Conservation (phyloP, 1,139 yeast genomes). For the Geotrichum australiense region DNA sequence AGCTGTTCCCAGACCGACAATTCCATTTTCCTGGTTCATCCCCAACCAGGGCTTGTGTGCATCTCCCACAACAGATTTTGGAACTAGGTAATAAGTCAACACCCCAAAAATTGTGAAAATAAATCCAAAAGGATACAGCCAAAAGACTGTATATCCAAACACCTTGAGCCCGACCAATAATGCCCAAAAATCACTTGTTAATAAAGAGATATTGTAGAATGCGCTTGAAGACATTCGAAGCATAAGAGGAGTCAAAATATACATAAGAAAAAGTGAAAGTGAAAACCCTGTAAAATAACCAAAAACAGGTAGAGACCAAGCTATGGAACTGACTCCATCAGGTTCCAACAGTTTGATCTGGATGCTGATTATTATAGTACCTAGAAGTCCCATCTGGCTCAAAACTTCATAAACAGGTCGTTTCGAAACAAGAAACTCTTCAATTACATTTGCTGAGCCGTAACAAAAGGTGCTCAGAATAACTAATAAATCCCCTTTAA, state of each 20-base stretch:
- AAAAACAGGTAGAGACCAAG: conserved; percentile 37
- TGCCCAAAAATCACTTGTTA: conserved; percentile 43
- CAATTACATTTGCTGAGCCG: conserved; percentile 40
- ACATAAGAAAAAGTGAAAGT: conserved; percentile 35
- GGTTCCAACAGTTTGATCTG: conserved; percentile 41
- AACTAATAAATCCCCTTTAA: conserved; percentile 41
- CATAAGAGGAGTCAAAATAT: conserved; percentile 38
- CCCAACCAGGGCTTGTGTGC: conserved; percentile 43
- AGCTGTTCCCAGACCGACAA: conserved; percentile 40
- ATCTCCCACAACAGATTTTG: conserved; percentile 35
- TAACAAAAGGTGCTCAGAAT: conserved; percentile 40
- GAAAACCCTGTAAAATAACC: conserved; percentile 42
- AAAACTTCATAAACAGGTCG: conserved; percentile 40
- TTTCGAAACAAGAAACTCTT: conserved; percentile 41
- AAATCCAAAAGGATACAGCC: conserved; percentile 43
- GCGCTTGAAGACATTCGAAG: conserved; percentile 43
- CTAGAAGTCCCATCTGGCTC: conserved; percentile 40
- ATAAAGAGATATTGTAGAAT: conserved; percentile 39
- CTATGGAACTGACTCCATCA: conserved; percentile 32
- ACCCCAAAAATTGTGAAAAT: conserved; percentile 39
- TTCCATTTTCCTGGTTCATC: conserved; percentile 35
- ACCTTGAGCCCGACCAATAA: conserved; percentile 38
- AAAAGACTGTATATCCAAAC: conserved; percentile 39
- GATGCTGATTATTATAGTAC: conserved; percentile 38
- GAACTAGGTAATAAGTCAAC: conserved; percentile 36